These are phyloP conservation scores for Paramyrothecium sp. DNA, from an alignment of 2,329 filamentous ascomycete genomes.

Conservation along the genomic window DNA sequence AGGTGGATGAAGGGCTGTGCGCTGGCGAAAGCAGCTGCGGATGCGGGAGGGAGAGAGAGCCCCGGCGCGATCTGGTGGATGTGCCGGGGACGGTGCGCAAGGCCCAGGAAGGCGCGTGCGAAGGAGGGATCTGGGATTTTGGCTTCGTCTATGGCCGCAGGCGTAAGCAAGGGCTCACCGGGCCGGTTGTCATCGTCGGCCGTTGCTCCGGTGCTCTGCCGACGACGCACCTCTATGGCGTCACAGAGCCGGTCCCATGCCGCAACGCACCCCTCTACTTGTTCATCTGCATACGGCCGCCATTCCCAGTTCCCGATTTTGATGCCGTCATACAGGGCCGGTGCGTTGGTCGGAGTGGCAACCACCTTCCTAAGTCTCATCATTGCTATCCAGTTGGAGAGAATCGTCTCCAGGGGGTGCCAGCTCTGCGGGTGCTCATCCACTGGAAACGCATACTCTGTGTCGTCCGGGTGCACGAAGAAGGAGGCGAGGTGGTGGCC, in stretches of 20 bases:
- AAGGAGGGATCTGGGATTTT: conserved; percentile 5
- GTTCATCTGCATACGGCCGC: conserved; percentile 25
- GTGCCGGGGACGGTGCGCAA: conserved; percentile 7
- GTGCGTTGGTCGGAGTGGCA: conserved; percentile 14
- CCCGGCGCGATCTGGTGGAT: conserved; percentile 7
- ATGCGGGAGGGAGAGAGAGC: conserved; percentile 5
- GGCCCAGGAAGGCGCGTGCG: conserved; percentile 6
- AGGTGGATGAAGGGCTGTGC: conserved; percentile 5
- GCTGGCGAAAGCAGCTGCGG: background rate
- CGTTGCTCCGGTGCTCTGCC: background rate
- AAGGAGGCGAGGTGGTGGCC: conserved; percentile 17
- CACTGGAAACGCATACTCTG: conserved; percentile 15
- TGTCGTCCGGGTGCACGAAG: conserved; percentile 18
- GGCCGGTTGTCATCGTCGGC: conserved; percentile 1
- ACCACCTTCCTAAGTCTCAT: conserved; percentile 20
- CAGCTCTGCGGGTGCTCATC: conserved; percentile 16
- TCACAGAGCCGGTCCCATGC: conserved; percentile 21
- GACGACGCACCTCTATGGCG: conserved; percentile 20
- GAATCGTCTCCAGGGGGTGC: conserved; percentile 23
- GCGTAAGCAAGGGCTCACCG: conserved; percentile 2
- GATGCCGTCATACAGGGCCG: conserved; percentile 11
- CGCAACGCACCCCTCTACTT: conserved; percentile 18
- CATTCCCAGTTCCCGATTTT: conserved; percentile 27
- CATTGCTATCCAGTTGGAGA: conserved; percentile 22
- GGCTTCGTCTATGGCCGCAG: conserved; percentile 4